Evolutionary conservation across 2,329 filamentous ascomycete genomes (phyloP).

Genomic region (Colletotrichum sp.): DNA sequence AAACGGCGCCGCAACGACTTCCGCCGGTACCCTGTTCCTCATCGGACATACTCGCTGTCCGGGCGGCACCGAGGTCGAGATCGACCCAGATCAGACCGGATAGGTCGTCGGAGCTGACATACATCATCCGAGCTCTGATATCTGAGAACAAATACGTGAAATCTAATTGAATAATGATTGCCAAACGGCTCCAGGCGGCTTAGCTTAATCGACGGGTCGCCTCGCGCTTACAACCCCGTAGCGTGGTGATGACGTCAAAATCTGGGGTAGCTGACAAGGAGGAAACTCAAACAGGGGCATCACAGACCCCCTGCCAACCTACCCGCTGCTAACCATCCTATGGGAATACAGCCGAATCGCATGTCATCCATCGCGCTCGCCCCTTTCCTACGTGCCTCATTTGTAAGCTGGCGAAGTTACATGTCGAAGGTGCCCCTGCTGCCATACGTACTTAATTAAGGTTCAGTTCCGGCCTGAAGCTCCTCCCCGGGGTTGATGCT

Average conservation of each 20-base stretch:
- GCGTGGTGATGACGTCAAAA: constrained; percentile 10
- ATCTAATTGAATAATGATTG: neutral
- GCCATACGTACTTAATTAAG: neutral
- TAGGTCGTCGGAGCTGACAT: neutral
- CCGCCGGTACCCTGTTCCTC: neutral
- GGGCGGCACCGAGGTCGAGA: neutral
- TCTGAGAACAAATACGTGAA: neutral
- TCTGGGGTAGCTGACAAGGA: neutral
- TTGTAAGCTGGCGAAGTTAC: neutral
- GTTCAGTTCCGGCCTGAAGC: neutral
- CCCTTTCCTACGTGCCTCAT: neutral
- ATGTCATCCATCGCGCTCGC: neutral
- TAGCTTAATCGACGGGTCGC: neutral
- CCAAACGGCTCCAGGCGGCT: neutral
- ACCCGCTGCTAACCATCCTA: neutral
- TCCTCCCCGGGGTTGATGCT: neutral
- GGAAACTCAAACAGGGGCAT: neutral
- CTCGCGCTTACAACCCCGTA: neutral
- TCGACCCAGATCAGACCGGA: neutral
- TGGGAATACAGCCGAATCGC: neutral
- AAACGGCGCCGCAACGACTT: neutral
- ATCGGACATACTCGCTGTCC: neutral
- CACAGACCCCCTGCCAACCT: neutral
- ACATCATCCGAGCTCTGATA: neutral
- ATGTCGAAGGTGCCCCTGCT: neutral